phyloP scores from a whole-genome alignment of 78 protist genomes.

The Acrasis kona region DNA sequence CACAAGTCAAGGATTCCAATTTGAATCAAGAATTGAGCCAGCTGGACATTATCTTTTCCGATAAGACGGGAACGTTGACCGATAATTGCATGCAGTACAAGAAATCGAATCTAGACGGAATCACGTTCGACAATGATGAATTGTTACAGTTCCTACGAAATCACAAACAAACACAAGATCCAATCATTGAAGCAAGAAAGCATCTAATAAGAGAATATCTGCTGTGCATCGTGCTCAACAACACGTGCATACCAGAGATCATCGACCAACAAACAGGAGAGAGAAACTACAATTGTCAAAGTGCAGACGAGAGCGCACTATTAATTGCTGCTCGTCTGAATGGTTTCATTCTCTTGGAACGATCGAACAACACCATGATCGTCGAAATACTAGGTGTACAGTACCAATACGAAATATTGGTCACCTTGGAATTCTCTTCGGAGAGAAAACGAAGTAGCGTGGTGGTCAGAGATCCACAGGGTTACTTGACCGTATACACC shows the following conservation, averaged over 20 bases:
- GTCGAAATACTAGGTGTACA: conserved; percentile 23
- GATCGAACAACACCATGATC: neutral
- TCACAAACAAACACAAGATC: neutral
- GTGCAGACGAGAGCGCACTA: conserved; percentile 59
- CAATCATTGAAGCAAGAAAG: neutral
- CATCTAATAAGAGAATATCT: neutral
- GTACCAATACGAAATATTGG: neutral
- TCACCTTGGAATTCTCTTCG: conserved; percentile 6
- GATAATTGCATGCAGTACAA: conserved; percentile 25
- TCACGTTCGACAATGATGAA: neutral
- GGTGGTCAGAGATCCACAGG: conserved; percentile 1
- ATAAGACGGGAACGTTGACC: conserved; percentile 49
- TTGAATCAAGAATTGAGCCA: conserved; percentile 15
- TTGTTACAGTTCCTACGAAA: neutral
- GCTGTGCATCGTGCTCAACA: conserved; percentile 9
- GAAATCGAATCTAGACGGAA: neutral
- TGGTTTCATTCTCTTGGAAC: conserved; percentile 9
- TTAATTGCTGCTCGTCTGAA: conserved; percentile 14
- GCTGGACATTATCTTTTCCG: conserved; percentile 16
- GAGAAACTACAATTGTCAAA: conserved; percentile 6
- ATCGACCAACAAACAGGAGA: conserved; percentile 8
- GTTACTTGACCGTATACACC: neutral
- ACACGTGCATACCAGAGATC: neutral
- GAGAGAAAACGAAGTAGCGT: conserved; percentile 23
- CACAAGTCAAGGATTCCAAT: conserved; percentile 7